phyloP scores from a whole-genome alignment of 2,329 filamentous ascomycete genomes.

The Colletotrichum noveboracense region DNA sequence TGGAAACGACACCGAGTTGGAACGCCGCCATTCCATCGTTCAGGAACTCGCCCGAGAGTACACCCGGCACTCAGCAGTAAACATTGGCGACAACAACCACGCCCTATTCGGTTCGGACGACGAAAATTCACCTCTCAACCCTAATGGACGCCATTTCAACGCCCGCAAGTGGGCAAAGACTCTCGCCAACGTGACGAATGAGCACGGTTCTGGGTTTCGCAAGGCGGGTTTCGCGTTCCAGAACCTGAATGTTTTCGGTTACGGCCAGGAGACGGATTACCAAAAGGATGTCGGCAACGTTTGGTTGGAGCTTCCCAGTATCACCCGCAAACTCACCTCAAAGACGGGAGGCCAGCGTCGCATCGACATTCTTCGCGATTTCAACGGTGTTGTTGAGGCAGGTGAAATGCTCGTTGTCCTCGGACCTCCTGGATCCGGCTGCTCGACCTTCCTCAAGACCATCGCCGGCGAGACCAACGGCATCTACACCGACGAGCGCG shows the following conservation, averaged over 20 bases:
- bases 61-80: slow-evolving; percentile 22
- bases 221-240: slow-evolving; percentile 41
- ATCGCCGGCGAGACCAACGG: slow-evolving; percentile 68
- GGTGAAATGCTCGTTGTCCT: slow-evolving; percentile 65
- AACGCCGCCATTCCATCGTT: slow-evolving; percentile 25
- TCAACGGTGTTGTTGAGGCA: slow-evolving; percentile 56
- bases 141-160: no score
- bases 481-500: slow-evolving; percentile 41
- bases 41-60: slow-evolving; percentile 27
- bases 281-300: slow-evolving; percentile 48
- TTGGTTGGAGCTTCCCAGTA: slow-evolving; percentile 28
- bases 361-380: slow-evolving; percentile 54
- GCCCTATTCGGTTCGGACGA: no score
- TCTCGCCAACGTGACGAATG: slow-evolving; percentile 26
- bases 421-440: slow-evolving; percentile 60
- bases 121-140: no score
- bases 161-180: slow-evolving; percentile 43
- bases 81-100: slow-evolving; percentile 26
- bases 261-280: slow-evolving; percentile 45
- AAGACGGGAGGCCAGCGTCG: slow-evolving; percentile 28
- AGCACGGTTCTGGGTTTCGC: slow-evolving; percentile 30
- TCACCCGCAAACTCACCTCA: slow-evolving; percentile 35
- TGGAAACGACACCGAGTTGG: slow-evolving; percentile 19
- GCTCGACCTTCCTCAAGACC: slow-evolving; percentile 73
- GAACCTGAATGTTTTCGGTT: slow-evolving; percentile 48